Conservation (phyloP, 306 rosid species). For the Morella rubra region DNA sequence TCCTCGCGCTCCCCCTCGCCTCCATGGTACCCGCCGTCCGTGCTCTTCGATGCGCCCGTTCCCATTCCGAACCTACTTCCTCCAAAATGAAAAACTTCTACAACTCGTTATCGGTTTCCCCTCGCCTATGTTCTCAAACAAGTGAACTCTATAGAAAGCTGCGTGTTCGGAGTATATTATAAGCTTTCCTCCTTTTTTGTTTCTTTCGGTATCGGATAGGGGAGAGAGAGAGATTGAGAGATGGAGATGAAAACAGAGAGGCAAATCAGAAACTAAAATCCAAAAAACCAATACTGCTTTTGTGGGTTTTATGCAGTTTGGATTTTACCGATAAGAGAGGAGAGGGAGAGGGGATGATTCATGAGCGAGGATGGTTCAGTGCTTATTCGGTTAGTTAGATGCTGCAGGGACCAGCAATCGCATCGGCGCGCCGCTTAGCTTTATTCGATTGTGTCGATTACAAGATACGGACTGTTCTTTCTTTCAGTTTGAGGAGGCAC, state of each 20-base stretch:
- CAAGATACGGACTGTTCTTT: no score
- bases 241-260: constrained; percentile 26
- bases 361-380: background rate
- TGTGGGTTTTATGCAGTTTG: background rate
- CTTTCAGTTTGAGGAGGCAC: no score
- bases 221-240: constrained; percentile 19
- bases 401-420: background rate
- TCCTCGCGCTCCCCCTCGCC: constrained; percentile 47
- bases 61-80: constrained; percentile 50
- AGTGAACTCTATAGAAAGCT: no score
- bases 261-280: no score
- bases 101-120: background rate
- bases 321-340: background rate
- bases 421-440: no score
- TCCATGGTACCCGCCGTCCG: constrained; percentile 48
- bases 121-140: background rate
- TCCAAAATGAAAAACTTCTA: background rate
- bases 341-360: background rate
- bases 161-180: background rate
- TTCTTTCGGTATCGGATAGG: constrained; percentile 12
- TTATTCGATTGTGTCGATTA: no score
- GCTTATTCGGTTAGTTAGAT: background rate
- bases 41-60: constrained; percentile 61
- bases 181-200: background rate
- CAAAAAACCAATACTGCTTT: no score